These are phyloP conservation scores for Physcomitrium patens DNA, from an alignment of 225 moss, liverwort and hornwort species.

Conservation along the genomic window DNA sequence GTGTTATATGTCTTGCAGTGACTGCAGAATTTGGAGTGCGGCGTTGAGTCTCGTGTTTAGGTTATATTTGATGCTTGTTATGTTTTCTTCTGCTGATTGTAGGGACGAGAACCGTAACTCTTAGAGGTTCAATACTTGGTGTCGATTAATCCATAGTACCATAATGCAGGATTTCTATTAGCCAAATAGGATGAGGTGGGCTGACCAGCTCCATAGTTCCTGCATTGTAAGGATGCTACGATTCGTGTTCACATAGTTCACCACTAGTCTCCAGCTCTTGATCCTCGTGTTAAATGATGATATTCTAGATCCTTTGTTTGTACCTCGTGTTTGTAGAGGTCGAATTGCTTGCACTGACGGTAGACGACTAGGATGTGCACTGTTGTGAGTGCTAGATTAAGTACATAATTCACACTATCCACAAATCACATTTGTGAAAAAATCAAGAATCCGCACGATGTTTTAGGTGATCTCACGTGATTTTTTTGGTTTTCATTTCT, in stretches of 20 bases:
- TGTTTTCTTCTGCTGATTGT: background rate
- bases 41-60: background rate
- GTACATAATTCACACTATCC: background rate
- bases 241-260: background rate
- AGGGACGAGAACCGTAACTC: background rate
- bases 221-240: slow-evolving; percentile 22
- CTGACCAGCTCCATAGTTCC: slow-evolving; percentile 15
- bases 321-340: background rate
- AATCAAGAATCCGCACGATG: background rate
- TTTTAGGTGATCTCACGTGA: background rate
- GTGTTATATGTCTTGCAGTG: slow-evolving; percentile 18
- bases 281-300: too few relatives aligned
- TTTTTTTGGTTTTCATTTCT: too few relatives aligned
- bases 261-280: background rate
- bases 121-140: too few relatives aligned
- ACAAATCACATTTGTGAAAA: background rate
- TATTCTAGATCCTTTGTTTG: background rate
- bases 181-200: slow-evolving; percentile 4
- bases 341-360: background rate
- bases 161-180: slow-evolving; percentile 24
- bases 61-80: background rate
- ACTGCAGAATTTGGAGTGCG: slow-evolving; percentile 7
- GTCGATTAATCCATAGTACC: slow-evolving; percentile 18
- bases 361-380: background rate
- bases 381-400: background rate